Percentiles rank a stretch among this genome's conserved stretches.
Evolutionary conservation across 441 rosid genomes (phyloP).

Genomic region (Populus hybrid): DNA sequence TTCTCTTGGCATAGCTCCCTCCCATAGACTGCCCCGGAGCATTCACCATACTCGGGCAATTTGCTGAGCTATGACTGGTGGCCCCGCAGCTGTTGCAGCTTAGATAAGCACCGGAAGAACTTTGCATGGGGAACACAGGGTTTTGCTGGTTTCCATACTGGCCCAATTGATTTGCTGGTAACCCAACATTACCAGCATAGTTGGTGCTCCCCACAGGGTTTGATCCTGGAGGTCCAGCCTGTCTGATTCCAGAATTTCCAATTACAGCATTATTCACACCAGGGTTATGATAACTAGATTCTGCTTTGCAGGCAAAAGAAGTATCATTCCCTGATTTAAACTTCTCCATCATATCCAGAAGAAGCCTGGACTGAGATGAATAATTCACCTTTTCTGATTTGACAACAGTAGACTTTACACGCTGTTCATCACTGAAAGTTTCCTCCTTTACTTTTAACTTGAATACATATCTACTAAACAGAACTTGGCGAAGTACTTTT

Average conservation of each 20-base stretch:
- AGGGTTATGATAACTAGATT: constrained; percentile 21
- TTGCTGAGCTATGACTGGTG: constrained; percentile 53
- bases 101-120: constrained; percentile 19
- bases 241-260: constrained; percentile 34
- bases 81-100: constrained; percentile 59
- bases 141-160: constrained; percentile 45
- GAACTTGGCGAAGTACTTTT: constrained; percentile 53
- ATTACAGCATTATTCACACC: constrained; percentile 21
- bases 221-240: constrained; percentile 25
- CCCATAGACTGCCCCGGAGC: constrained; percentile 42
- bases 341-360: constrained; percentile 59
- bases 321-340: constrained; percentile 35
- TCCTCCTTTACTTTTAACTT: constrained; percentile 97
- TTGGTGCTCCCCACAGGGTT: constrained; percentile 15
- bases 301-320: constrained; percentile 29
- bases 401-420: constrained; percentile 75
- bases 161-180: constrained; percentile 34
- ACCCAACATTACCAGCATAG: constrained; percentile 26
- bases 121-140: constrained; percentile 30
- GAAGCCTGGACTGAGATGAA: constrained; percentile 55
- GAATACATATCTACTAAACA: constrained; percentile 61
- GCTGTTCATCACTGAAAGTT: constrained; percentile 77
- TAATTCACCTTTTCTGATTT: constrained; percentile 68
- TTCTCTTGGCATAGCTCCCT: constrained; percentile 29
- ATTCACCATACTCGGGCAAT: constrained; percentile 69